phyloP scores from a whole-genome alignment of 176 grass and related monocot species.

The Lolium multiflorum region DNA sequence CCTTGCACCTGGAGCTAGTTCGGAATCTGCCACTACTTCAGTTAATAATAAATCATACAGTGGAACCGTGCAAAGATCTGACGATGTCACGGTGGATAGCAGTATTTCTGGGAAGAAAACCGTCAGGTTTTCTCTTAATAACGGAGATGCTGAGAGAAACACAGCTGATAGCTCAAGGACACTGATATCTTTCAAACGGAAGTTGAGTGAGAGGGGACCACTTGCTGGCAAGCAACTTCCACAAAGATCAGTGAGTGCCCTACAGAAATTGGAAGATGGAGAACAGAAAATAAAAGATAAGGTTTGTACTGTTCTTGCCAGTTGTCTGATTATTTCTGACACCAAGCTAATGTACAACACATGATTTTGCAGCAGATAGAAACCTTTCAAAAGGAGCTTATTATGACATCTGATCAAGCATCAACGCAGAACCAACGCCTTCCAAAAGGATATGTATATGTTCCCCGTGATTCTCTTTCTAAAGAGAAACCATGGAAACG shows the following conservation, averaged over 20 bases:
- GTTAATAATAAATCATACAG: constrained; percentile 97
- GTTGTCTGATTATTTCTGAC: constrained; percentile 19
- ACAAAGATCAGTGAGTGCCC: constrained; percentile 50
- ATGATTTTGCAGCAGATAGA: constrained; percentile 62
- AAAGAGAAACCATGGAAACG: constrained; percentile 73
- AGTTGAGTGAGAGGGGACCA: constrained; percentile 69
- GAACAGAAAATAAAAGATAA: constrained; percentile 74
- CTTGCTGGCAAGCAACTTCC: constrained; percentile 86
- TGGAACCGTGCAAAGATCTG: constrained; percentile 81
- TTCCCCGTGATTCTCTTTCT: constrained; percentile 86
- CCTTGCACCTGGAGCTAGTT: constrained; percentile 70
- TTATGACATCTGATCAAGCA: constrained; percentile 97
- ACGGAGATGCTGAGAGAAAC: constrained; percentile 63
- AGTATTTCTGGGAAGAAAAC: constrained; percentile 81
- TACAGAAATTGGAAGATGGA: constrained; percentile 65
- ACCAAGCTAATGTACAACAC: constrained; percentile 36
- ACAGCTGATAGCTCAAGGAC: constrained; percentile 85
- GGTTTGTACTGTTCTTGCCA: constrained; percentile 47
- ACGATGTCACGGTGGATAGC: constrained; percentile 94
- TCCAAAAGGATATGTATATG: constrained; percentile 90
- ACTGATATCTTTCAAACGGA: constrained; percentile 80
- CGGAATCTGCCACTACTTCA: constrained; percentile 97
- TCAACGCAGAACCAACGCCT: constrained; percentile 89
- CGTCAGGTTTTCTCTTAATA: constrained; percentile 72
- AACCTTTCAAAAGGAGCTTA: constrained; percentile 80